Percentiles rank a stretch among this genome's conserved stretches.
Evolutionary conservation across 495 filamentous ascomycete species (phyloP).

Genomic region (Podospora australis): DNA sequence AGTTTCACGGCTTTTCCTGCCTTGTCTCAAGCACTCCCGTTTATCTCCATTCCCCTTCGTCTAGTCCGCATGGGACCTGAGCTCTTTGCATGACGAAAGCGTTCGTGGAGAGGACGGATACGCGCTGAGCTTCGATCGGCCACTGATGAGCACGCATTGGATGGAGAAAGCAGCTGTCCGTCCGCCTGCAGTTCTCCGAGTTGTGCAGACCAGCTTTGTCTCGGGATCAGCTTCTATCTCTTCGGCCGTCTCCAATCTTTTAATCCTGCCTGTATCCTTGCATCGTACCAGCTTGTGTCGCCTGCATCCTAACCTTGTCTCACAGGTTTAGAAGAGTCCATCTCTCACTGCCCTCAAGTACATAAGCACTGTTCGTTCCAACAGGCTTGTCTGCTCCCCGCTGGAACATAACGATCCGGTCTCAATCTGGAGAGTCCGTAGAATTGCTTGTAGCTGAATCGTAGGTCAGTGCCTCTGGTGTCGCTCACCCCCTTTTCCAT

Average conservation of each 20-base stretch:
- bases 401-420: too few relatives aligned
- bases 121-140: too few relatives aligned
- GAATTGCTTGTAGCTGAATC: too few relatives aligned
- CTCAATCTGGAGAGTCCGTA: too few relatives aligned
- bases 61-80: neutral
- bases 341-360: neutral
- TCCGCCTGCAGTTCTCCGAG: constrained; percentile 12
- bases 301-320: constrained; percentile 9
- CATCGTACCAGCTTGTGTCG: neutral
- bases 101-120: neutral
- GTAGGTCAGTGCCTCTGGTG: too few relatives aligned
- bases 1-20: neutral
- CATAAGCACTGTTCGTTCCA: too few relatives aligned
- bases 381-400: too few relatives aligned
- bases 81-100: neutral
- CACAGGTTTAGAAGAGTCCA: constrained; percentile 5
- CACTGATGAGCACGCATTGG: neutral
- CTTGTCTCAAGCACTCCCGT: neutral
- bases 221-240: constrained; percentile 1
- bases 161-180: constrained; percentile 11
- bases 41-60: neutral
- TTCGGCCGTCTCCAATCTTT: constrained; percentile 1
- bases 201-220: constrained; percentile 11
- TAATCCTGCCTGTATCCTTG: neutral
- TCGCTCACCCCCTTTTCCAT: too few relatives aligned